Conservation (phyloP, 176 grass and related monocot genomes). For the Oryza nivara region DNA sequence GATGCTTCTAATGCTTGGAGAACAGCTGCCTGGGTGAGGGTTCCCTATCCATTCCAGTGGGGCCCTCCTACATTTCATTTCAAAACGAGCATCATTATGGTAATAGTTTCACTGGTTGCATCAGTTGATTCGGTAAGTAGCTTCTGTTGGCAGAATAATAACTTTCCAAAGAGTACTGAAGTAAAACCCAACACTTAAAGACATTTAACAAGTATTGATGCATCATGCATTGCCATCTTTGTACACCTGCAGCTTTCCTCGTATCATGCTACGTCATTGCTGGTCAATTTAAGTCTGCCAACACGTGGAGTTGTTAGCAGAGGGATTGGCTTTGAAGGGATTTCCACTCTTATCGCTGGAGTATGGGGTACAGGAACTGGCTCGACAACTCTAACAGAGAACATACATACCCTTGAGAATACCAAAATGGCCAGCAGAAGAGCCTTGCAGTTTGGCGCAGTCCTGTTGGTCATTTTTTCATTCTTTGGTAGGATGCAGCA, state of each 20-base stretch:
- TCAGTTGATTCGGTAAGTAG: constrained; percentile 92
- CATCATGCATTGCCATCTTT: constrained; percentile 23
- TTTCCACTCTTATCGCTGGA: constrained; percentile 87
- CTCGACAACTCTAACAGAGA: constrained; percentile 85
- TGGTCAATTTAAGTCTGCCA: constrained; percentile 88
- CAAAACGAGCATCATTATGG: constrained; percentile 82
- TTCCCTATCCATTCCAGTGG: constrained; percentile 99
- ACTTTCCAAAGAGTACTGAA: neutral
- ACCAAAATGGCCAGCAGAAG: constrained; percentile 83
- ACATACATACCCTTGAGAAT: constrained; percentile 87
- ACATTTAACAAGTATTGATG: neutral
- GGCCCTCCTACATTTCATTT: constrained; percentile 89
- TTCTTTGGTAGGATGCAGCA: constrained; percentile 68
- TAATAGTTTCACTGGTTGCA: constrained; percentile 81
- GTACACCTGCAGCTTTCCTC: constrained; percentile 67
- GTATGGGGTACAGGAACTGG: constrained; percentile 94
- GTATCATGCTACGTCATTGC: constrained; percentile 85
- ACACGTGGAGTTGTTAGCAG: constrained; percentile 94
- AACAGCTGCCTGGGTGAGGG: constrained; percentile 85
- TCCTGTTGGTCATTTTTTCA: constrained; percentile 71
- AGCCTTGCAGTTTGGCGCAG: constrained; percentile 84
- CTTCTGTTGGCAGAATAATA: constrained; percentile 16
- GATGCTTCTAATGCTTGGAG: constrained; percentile 97
- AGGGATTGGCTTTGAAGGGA: constrained; percentile 92
- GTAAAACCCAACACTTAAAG: too few relatives aligned